These are phyloP conservation scores for Fusarium hainanense DNA, from an alignment of 2,329 filamentous ascomycete species.

Conservation along the genomic window DNA sequence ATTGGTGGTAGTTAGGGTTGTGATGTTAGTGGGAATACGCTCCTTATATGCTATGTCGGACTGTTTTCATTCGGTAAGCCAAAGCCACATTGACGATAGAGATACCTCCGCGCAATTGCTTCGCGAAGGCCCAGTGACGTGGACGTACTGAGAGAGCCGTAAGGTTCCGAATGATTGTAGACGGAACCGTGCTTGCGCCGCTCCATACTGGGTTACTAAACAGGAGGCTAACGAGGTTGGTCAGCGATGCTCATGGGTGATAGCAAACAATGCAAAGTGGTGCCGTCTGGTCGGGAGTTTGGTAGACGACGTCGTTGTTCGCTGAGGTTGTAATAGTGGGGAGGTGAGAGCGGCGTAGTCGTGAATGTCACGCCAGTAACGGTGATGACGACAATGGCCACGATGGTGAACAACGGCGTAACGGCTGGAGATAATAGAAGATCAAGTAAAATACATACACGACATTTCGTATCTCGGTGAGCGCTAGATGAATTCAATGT, in stretches of 20 bases:
- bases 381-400: conserved; percentile 17
- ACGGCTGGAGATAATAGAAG: conserved; percentile 22
- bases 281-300: neutral
- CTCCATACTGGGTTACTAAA: conserved; percentile 69
- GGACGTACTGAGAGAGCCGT: conserved; percentile 65
- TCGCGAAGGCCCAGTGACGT: neutral
- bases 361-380: conserved; percentile 8
- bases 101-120: conserved; percentile 1
- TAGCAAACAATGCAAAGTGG: conserved; percentile 5
- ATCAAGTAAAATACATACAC: conserved; percentile 54
- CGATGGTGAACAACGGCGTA: conserved; percentile 10
- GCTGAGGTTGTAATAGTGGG: conserved; percentile 13
- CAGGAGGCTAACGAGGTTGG: conserved; percentile 58
- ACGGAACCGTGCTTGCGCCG: conserved; percentile 61
- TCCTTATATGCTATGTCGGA: conserved; percentile 64
- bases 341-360: conserved; percentile 7
- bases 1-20: conserved; percentile 78
- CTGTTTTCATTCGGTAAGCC: conserved; percentile 46
- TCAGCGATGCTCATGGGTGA: conserved; percentile 29
- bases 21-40: conserved; percentile 69
- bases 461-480: conserved; percentile 62
- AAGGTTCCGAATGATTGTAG: conserved; percentile 67
- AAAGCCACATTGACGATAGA: neutral
- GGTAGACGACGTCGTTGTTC: conserved; percentile 1
- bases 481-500: conserved; percentile 53